Conservation (phyloP, 2,329 filamentous ascomycete species). For the Aplosporella prunicola region DNA sequence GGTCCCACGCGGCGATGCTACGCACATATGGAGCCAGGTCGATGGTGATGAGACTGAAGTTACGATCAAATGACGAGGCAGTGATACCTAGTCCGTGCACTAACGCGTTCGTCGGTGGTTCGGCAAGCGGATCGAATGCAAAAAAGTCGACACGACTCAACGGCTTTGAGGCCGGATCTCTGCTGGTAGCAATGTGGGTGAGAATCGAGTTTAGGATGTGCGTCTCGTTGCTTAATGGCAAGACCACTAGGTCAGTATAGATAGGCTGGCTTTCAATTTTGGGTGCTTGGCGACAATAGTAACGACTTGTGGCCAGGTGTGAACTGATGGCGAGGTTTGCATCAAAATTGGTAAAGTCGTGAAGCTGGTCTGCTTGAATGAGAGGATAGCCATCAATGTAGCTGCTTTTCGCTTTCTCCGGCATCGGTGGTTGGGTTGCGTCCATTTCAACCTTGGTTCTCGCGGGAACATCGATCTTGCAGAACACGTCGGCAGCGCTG, state of each 20-base stretch:
- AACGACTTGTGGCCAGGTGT: slow-evolving; percentile 15
- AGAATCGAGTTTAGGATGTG: slow-evolving; percentile 22
- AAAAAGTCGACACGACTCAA: slow-evolving; percentile 34
- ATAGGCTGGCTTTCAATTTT: no score
- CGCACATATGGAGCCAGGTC: slow-evolving; percentile 91
- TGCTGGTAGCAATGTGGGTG: slow-evolving; percentile 14
- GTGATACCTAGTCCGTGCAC: slow-evolving; percentile 42
- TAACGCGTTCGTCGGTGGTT: slow-evolving; percentile 23
- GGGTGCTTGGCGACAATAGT: no score
- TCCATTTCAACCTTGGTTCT: slow-evolving; percentile 40
- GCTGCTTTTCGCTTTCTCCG: slow-evolving; percentile 43
- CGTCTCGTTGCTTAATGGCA: no score
- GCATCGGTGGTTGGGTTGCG: slow-evolving; percentile 50
- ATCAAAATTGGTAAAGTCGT: slow-evolving; percentile 36
- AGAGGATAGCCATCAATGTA: slow-evolving; percentile 47
- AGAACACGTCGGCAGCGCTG: slow-evolving; percentile 54
- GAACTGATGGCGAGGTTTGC: slow-evolving; percentile 26
- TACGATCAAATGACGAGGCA: slow-evolving; percentile 69
- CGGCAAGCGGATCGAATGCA: slow-evolving; percentile 45
- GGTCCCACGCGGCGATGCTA: slow-evolving; percentile 68
- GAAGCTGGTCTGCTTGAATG: slow-evolving; percentile 41
- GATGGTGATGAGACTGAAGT: slow-evolving; percentile 52
- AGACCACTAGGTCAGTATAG: no score
- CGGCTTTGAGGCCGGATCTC: slow-evolving; percentile 13
- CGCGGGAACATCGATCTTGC: slow-evolving; percentile 35